Conservation (phyloP, 768 basidiomycete genomes). For the Leccinum broughii region DNA sequence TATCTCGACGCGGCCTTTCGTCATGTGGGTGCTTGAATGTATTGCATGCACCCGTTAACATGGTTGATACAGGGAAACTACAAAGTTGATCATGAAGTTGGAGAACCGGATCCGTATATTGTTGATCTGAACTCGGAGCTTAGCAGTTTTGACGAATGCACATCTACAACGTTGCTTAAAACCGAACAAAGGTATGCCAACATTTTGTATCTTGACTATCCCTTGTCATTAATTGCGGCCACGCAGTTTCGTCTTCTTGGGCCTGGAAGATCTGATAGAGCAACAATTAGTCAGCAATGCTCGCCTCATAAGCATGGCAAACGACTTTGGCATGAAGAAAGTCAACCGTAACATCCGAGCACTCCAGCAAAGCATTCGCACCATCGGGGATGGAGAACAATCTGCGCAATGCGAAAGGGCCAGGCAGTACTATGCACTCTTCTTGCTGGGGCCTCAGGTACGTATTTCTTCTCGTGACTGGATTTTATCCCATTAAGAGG, state of each 20-base stretch:
- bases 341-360: conserved; percentile 87
- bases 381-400: conserved; percentile 59
- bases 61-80: conserved; percentile 71
- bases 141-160: conserved; percentile 70
- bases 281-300: conserved; percentile 76
- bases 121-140: conserved; percentile 84
- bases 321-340: conserved; percentile 78
- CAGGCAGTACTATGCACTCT: conserved; percentile 80
- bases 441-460: conserved; percentile 73
- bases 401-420: conserved; percentile 74
- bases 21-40: conserved; percentile 48
- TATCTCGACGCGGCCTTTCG: conserved; percentile 79
- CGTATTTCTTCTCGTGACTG: conserved; percentile 16
- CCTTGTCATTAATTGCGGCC: background rate
- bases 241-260: conserved; percentile 82
- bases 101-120: conserved; percentile 90
- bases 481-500: conserved; percentile 1
- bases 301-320: conserved; percentile 66
- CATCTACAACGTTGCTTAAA: conserved; percentile 58
- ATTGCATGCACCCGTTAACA: conserved; percentile 11
- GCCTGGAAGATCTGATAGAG: conserved; percentile 84
- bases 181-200: conserved; percentile 65
- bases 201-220: background rate
- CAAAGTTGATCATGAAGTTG: conserved; percentile 73
- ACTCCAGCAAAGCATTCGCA: conserved; percentile 87